phyloP scores from a whole-genome alignment of 78 protist genomes.

The Tieghemostelium lacteum region DNA sequence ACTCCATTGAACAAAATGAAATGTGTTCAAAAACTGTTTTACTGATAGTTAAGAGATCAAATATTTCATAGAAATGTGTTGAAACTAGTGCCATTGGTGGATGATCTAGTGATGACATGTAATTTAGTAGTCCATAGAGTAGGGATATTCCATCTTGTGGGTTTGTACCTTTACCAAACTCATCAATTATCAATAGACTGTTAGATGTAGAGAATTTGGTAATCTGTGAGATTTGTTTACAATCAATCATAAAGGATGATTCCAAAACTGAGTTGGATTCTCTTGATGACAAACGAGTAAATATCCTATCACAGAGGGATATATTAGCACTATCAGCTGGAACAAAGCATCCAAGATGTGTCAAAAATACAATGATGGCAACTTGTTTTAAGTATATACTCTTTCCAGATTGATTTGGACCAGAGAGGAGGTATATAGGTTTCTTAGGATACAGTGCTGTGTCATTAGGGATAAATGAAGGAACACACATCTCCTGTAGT shows the following conservation, averaged over 20 bases:
- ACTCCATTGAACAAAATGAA: conserved; percentile 41
- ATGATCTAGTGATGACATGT: not conserved
- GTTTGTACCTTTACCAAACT: conserved; percentile 65
- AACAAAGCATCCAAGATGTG: conserved; percentile 49
- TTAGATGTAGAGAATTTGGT: conserved; percentile 34
- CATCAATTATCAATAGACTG: conserved; percentile 46
- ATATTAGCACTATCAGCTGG: conserved; percentile 39
- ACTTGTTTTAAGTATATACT: conserved; percentile 60
- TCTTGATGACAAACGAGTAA: conserved; percentile 56
- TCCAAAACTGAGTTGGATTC: conserved; percentile 50
- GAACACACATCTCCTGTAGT: conserved; percentile 31
- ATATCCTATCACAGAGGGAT: conserved; percentile 42
- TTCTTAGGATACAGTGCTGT: not conserved
- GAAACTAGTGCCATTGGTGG: conserved; percentile 14
- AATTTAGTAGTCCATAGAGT: conserved; percentile 27
- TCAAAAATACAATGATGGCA: conserved; percentile 37
- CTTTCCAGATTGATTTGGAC: conserved; percentile 73
- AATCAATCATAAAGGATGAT: conserved; percentile 74
- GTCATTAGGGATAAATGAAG: conserved; percentile 53
- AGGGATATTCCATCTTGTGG: conserved; percentile 62
- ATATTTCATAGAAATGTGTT: conserved; percentile 69
- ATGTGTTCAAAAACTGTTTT: not conserved
- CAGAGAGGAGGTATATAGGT: conserved; percentile 9
- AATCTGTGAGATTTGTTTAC: conserved; percentile 70
- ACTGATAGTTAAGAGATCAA: conserved; percentile 14